Base-by-base conservation (phyloP, 2,329 filamentous ascomycete species). In the Leptographium galeiforme region DNA sequence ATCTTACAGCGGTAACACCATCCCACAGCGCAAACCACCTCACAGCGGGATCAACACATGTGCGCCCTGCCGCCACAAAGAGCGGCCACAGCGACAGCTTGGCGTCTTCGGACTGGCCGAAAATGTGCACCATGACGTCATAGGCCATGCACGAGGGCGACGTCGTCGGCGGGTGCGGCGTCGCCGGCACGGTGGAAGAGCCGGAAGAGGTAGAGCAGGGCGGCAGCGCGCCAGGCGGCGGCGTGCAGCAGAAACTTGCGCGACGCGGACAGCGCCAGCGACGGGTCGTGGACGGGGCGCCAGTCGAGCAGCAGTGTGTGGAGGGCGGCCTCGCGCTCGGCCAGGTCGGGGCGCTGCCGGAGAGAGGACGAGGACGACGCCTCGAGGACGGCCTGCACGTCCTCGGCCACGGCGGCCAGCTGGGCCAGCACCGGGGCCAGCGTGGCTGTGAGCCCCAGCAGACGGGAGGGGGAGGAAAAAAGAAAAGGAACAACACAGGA, bases 71-170 rank as follows among this genome's bases (percentile, higher is more conserved):
- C 48, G 53, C 57, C 8, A 58, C 43, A 36, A 58, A 58, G 32
- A 58, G 50, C 41, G 57, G 57, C 57, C 57, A 58, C 19, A 58
- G 53, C 38, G 55, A 55, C 38, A 58, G 53, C 46, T 58, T 58
- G 19, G 56, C 45, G 47, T 58, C 55, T 6, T 57, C 57, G 44
- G 55, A 51, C 6, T 52, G 50, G 6, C 57, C 57, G 34, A 53
- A 45, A n/a, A 58, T 55, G 51, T 58, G 46, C 55, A 58, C 52
- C 48, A 58, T 51, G 16, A 57, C 51, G 47, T 58, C 57, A 53
- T 58, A 58, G 6, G 57, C 57, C 55, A 58, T 57, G 49, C 33
- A n/a, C 32, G 1, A 54, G 55, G 1, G 57, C 57, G 2, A 46
- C 50, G 8, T 50, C 36, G 44, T 58, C 57, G 49, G 49, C 53